Evolutionary conservation across 2,329 filamentous ascomycete species (phyloP).

Genomic region (Raffaelea deltoideospora): DNA sequence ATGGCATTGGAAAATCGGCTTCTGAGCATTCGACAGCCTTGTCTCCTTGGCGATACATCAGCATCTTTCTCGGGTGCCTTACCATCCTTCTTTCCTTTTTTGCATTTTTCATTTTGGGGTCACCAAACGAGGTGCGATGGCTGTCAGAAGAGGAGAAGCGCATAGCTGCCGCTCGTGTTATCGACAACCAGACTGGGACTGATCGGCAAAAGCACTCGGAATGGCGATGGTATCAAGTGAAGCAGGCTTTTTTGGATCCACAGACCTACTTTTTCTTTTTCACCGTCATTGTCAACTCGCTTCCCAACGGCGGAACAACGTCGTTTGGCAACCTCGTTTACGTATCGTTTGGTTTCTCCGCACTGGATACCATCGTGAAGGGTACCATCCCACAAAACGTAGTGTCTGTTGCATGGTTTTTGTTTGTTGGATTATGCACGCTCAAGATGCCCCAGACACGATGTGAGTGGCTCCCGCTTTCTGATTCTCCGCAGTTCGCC

Average conservation of each 20-base stretch:
- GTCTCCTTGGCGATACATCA: slow-evolving; percentile 14
- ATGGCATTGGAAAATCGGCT: slow-evolving; percentile 12
- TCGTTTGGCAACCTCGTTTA: slow-evolving; percentile 19
- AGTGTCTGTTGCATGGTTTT: slow-evolving; percentile 20
- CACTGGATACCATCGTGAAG: slow-evolving; percentile 17
- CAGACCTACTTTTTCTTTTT: slow-evolving; percentile 19
- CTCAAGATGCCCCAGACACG: slow-evolving; percentile 10
- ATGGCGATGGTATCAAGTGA: slow-evolving; percentile 17
- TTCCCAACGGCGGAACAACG: slow-evolving; percentile 18
- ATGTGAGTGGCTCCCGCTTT: slow-evolving; percentile 12
- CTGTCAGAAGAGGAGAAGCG: slow-evolving; percentile 19
- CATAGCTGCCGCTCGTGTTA: slow-evolving; percentile 22
- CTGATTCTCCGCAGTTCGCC: no score
- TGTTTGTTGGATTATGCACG: slow-evolving; percentile 18
- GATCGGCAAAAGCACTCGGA: slow-evolving; percentile 21
- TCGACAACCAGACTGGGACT: slow-evolving; percentile 22
- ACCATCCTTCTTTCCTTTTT: slow-evolving; percentile 9
- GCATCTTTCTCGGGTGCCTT: slow-evolving; percentile 10
- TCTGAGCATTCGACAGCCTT: slow-evolving; percentile 3
- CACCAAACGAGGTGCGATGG: slow-evolving; percentile 18
- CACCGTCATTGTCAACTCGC: slow-evolving; percentile 14
- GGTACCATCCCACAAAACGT: slow-evolving; percentile 16
- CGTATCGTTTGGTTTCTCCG: slow-evolving; percentile 19
- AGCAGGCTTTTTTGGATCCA: slow-evolving; percentile 13
- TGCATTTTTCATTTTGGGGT: slow-evolving; percentile 18